Evolutionary conservation across 2,329 filamentous ascomycete genomes (phyloP), one percentile per base, ranked within the genome.

Genomic region (Nannizziopsis barbatae): DNA sequence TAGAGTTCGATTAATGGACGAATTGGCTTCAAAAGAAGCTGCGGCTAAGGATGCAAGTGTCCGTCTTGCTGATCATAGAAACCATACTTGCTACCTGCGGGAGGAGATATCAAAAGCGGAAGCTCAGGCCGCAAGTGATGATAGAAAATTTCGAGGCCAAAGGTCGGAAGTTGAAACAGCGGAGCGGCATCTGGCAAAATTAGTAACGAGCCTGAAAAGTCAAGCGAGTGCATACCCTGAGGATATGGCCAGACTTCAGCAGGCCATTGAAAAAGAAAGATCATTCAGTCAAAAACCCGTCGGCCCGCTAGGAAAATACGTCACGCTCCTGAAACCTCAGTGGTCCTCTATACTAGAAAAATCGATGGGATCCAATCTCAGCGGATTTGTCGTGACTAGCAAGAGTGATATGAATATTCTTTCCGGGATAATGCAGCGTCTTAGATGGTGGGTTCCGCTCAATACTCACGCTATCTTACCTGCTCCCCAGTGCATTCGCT

Each of bases 341-440:
- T 98, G 92, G 92, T 84, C 83, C 1, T 76, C 78, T 0, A 80
- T 94, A 38, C 65, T 98, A 11, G 92, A 98, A 62, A 83, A 76
- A 53, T 77, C 77, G 1, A 75, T 95, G 40, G 86, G 86, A n/a
- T 66, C 65, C 2, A 72, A 70, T 0, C 69, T 96, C 30, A 83
- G 80, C 53, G 80, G 77, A 1, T 98, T 96, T 60, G 77, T 94
- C 44, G 89, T 95, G 37, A 81, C 79, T 5, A 86, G 73, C 63
- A 86, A 85, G 58, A 66, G 72, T 10, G 92, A 98, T 61, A 81
- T 86, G 61, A 73, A 74, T n/a, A 73, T 78, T 5, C 71, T 98
- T 2, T 75, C 72, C 12, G 63, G 63, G 2, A 65, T 93, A 55
- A 84, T 94, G 73, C 75, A 75, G 35, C 71, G 70, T 45, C 60